phyloP scores from a whole-genome alignment of 768 basidiomycete genomes.

The Pleurotus giganteus region DNA sequence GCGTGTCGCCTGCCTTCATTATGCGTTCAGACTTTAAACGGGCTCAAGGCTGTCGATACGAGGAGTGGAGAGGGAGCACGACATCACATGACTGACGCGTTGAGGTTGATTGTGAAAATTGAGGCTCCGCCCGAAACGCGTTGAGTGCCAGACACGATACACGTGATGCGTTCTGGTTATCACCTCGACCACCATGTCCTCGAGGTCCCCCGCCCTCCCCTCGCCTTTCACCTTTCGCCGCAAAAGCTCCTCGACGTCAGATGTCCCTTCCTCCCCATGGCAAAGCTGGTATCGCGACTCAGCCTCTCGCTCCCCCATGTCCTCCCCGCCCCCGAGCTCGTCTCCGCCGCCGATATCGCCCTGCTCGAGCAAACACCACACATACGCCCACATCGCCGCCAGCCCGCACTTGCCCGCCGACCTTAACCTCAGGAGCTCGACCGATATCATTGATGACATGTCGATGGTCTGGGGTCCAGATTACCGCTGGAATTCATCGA shows the following conservation, averaged over 20 bases:
- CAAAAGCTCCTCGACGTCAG: conserved; percentile 17
- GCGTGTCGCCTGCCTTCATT: no score
- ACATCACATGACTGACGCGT: conserved; percentile 31
- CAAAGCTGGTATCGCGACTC: conserved; percentile 1
- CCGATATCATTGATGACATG: conserved; percentile 26
- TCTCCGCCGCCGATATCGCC: conserved; percentile 38
- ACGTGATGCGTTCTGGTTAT: conserved; percentile 44
- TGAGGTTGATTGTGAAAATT: conserved; percentile 30
- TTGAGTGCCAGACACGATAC: conserved; percentile 37
- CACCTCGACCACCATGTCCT: conserved; percentile 43
- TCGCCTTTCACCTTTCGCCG: conserved; percentile 20
- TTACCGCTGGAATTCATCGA: conserved; percentile 10
- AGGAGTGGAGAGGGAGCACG: background rate
- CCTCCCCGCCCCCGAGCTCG: conserved; percentile 35
- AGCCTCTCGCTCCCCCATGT: conserved; percentile 14
- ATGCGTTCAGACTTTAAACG: no score
- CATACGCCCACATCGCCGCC: conserved; percentile 31
- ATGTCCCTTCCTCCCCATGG: conserved; percentile 16
- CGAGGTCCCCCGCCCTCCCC: conserved; percentile 25
- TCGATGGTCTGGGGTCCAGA: conserved; percentile 23
- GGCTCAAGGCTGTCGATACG: no score
- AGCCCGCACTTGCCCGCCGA: conserved; percentile 32
- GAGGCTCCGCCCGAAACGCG: conserved; percentile 33
- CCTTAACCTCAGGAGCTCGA: conserved; percentile 15
- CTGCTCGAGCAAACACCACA: conserved; percentile 22